Conservation (phyloP, 306 rosid species). For the Casuarina glauca region DNA sequence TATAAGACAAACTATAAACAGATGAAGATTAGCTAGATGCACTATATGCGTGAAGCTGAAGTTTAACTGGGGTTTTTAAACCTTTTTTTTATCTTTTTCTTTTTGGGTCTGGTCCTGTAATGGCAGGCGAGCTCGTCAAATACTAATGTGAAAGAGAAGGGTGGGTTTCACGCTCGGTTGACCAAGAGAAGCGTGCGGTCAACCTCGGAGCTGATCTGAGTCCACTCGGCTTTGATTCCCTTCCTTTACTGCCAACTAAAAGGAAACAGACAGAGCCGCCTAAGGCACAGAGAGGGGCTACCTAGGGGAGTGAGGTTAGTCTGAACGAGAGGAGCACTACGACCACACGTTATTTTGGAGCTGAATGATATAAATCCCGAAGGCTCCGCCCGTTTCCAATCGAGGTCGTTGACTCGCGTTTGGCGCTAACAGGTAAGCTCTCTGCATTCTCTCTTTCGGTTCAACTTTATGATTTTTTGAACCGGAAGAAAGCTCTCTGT, state of each 20-base stretch:
- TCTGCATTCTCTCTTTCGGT: neutral
- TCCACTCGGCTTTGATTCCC: neutral
- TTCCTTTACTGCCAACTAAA: neutral
- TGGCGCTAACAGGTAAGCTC: neutral
- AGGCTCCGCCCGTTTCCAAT: neutral
- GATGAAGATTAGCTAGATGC: neutral
- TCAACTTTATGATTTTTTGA: neutral
- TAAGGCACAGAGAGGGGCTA: neutral
- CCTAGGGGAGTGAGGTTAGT: neutral
- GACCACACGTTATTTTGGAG: neutral
- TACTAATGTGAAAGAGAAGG: neutral
- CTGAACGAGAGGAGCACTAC: neutral
- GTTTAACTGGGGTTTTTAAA: no score
- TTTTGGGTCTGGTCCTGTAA: no score
- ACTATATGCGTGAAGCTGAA: no score
- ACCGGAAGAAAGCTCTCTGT: neutral
- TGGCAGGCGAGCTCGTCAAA: neutral
- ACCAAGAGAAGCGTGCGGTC: neutral
- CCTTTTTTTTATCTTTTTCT: no score
- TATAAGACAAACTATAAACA: neutral
- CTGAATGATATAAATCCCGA: neutral
- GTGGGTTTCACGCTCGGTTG: neutral
- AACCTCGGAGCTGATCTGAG: constrained; percentile 2
- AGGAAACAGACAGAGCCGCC: neutral
- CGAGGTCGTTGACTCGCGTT: neutral